A percentile compares a stretch with the other conserved stretches of the same genome.
These are phyloP conservation scores for Elsinoe batatas DNA, from an alignment of 2,329 filamentous ascomycete species.

Conservation along the genomic window DNA sequence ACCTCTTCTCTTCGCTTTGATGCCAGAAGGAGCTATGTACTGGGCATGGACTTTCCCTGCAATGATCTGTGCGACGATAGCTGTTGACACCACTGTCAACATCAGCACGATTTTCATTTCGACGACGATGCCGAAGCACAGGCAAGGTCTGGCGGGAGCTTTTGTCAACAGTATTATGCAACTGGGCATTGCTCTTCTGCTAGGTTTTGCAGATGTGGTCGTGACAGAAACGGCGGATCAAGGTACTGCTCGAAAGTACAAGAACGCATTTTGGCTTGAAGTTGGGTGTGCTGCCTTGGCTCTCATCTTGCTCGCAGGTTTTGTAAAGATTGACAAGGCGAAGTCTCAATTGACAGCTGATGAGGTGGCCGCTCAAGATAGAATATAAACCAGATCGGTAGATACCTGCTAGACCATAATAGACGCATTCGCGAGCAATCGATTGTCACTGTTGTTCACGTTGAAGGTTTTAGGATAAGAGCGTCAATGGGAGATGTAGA, in stretches of 20 bases:
- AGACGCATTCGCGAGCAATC: background rate
- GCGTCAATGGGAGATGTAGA: too few relatives aligned
- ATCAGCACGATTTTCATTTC: constrained; percentile 27
- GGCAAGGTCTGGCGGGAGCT: constrained; percentile 28
- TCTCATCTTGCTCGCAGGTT: constrained; percentile 9
- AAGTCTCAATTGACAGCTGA: constrained; percentile 49
- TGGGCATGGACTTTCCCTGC: constrained; percentile 29
- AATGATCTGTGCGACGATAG: constrained; percentile 28
- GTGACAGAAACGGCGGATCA: constrained; percentile 4
- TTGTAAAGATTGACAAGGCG: constrained; percentile 34
- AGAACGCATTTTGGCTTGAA: constrained; percentile 15
- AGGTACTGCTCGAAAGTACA: constrained; percentile 1
- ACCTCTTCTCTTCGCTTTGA: constrained; percentile 27
- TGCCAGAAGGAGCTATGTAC: constrained; percentile 24
- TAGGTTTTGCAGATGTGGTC: constrained; percentile 24
- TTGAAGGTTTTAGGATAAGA: too few relatives aligned
- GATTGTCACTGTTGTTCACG: too few relatives aligned
- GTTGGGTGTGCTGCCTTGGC: constrained; percentile 15
- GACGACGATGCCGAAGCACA: constrained; percentile 23
- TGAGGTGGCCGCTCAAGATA: constrained; percentile 36
- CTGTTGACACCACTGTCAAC: constrained; percentile 30
- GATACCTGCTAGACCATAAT: background rate
- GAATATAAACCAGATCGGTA: background rate
- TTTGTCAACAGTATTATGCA: constrained; percentile 29
- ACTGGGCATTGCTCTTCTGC: constrained; percentile 28